These are phyloP conservation scores for Cryptosporidium sp. DNA, from an alignment of 169 alveolate genomes.

Conservation along the genomic window DNA sequence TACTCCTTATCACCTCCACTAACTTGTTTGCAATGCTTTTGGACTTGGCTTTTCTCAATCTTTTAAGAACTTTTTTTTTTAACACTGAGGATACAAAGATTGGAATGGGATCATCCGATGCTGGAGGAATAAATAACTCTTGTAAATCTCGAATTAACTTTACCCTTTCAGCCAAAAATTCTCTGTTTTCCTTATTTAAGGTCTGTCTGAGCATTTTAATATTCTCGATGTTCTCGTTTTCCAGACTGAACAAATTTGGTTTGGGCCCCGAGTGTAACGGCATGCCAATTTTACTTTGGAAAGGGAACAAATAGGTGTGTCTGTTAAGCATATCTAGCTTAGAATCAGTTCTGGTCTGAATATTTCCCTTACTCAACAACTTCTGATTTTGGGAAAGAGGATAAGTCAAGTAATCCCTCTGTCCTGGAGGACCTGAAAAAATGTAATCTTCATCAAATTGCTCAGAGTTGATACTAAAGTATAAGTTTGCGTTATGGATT, in stretches of 20 bases:
- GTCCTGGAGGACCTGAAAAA: not conserved
- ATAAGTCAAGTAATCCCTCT: slow-evolving; percentile 4
- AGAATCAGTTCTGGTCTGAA: not conserved
- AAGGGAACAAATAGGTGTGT: slow-evolving; percentile 33
- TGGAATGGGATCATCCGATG: not conserved
- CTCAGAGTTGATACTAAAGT: not conserved
- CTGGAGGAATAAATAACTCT: not conserved
- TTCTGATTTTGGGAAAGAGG: slow-evolving; percentile 32
- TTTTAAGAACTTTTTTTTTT: not conserved
- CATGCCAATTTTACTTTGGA: not conserved
- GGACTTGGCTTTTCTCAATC: not conserved
- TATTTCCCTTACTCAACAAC: not conserved
- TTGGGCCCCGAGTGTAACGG: not conserved
- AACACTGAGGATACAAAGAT: not conserved
- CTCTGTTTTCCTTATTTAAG: not conserved
- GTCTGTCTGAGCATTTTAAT: not conserved
- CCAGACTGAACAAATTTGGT: not conserved
- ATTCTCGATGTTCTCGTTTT: not conserved
- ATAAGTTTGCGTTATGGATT: not conserved
- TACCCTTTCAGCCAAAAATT: not conserved
- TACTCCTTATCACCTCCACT: not conserved
- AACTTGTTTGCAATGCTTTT: not conserved
- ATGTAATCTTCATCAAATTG: not conserved
- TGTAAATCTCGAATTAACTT: not conserved
- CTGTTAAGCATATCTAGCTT: not conserved